Conservation (phyloP, 352 stramenopile species). For the Elongisporangium prolatum region DNA sequence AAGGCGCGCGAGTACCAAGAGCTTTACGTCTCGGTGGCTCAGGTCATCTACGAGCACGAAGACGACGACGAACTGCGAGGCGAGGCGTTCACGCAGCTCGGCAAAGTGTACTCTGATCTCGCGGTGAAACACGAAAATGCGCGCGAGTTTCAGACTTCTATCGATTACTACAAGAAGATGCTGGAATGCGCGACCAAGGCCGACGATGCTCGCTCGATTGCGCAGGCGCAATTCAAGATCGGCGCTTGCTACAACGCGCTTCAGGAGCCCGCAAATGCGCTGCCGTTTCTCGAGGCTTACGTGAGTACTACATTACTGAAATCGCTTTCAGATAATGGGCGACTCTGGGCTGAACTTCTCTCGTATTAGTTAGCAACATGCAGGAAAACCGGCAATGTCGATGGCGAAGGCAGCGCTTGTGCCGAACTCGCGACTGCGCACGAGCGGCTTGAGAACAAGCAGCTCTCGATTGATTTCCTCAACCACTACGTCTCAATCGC, state of each 20-base stretch:
- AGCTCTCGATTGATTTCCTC: conserved; percentile 84
- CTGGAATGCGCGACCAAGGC: conserved; percentile 67
- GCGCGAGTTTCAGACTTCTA: conserved; percentile 35
- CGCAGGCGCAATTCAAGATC: conserved; percentile 70
- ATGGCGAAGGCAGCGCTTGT: conserved; percentile 82
- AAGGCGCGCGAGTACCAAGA: conserved; percentile 81
- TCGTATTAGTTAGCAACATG: conserved; percentile 41
- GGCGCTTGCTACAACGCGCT: conserved; percentile 72
- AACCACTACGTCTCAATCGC: conserved; percentile 83
- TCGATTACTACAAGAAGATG: conserved; percentile 72
- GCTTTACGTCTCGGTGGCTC: conserved; percentile 68
- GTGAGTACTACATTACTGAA: conserved; percentile 14
- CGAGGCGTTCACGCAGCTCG: conserved; percentile 62
- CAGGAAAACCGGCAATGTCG: conserved; percentile 43
- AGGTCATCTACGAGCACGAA: conserved; percentile 60
- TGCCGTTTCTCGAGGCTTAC: conserved; percentile 84
- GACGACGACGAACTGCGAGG: conserved; percentile 50
- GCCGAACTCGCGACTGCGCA: conserved; percentile 87
- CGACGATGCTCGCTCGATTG: conserved; percentile 48
- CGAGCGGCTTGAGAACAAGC: conserved; percentile 73
- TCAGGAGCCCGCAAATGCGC: conserved; percentile 47
- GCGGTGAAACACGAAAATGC: conserved; percentile 39
- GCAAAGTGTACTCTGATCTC: conserved; percentile 72
- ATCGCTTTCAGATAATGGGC: not conserved
- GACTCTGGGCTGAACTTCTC: conserved; percentile 1